These are phyloP conservation scores for Ophiocordyceps camponoti-floridani DNA, from an alignment of 2,329 filamentous ascomycete species.

Conservation along the genomic window DNA sequence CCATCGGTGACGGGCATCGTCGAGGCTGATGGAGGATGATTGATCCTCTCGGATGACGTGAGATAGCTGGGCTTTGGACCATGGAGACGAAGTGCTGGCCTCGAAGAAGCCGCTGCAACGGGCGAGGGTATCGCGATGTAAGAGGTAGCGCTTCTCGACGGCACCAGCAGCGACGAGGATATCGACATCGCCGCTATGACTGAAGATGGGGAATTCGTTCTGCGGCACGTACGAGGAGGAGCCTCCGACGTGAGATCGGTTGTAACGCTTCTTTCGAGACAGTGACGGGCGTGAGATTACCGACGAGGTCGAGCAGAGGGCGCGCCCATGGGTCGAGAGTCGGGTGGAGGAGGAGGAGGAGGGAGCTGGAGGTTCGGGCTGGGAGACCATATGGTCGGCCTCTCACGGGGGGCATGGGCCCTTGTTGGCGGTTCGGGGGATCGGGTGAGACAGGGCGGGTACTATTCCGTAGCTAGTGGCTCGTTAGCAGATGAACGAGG, in stretches of 20 bases:
- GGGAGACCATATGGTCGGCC: constrained; percentile 36
- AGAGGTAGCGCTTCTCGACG: constrained; percentile 60
- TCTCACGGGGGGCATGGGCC: constrained; percentile 1
- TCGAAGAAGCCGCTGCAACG: constrained; percentile 93
- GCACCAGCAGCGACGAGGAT: constrained; percentile 52
- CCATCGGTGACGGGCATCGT: constrained; percentile 38
- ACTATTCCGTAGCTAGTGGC: neutral
- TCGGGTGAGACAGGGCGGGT: neutral
- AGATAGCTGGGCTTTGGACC: constrained; percentile 32
- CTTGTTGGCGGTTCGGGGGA: neutral
- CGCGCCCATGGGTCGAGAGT: constrained; percentile 4
- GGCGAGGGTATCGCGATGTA: constrained; percentile 73
- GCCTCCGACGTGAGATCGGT: constrained; percentile 65
- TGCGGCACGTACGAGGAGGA: constrained; percentile 49
- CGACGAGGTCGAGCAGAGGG: constrained; percentile 16
- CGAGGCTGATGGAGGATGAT: constrained; percentile 4
- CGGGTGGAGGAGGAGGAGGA: constrained; percentile 5
- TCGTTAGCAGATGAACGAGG: neutral
- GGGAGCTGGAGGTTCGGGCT: constrained; percentile 25
- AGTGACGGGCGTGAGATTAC: constrained; percentile 45
- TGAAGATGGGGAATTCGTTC: constrained; percentile 88
- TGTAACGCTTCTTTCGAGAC: constrained; percentile 50
- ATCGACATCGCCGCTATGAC: constrained; percentile 82
- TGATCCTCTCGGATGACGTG: constrained; percentile 30
- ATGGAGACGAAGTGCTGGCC: constrained; percentile 63